Base-by-base conservation (phyloP, 768 basidiomycete species). In the Pleurotus tuber-regium region DNA sequence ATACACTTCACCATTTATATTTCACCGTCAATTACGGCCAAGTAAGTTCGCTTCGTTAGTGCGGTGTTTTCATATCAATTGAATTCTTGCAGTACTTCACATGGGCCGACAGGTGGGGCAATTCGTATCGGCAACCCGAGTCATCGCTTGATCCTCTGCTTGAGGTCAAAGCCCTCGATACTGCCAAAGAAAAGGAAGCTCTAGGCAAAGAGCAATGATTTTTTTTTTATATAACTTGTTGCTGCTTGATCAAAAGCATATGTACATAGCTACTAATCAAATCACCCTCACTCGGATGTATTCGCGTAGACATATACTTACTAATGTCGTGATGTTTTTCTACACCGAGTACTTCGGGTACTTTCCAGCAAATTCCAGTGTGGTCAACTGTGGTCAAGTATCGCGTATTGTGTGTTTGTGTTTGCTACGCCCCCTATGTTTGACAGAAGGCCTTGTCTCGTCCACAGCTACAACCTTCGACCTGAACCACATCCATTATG, bases 1-100 rank as follows among this genome's bases (percentile, higher is more conserved):
- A 99, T 66, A 98, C 95, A 0, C 75, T 98, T 36, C 96, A 98
- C 66, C 97, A 98, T 63, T 72, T 99, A 18, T 96, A 95, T 74
- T 98, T 98, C 73, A 97, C 89, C 36, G 88, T 89, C 59, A 98
- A 98, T 74, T 96, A 93, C 68, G 94, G 93, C 19, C 92, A 93
- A 76, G 85, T 86, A 65, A 58, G 73, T 68, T 60, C 21, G 23
- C 33, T 18, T 31, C 14, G 14, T n/a, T 28, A 18, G 11, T 11
- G 30, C 38, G 11, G 14, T 47, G n/a, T 26, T 39, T 44, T 29
- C 50, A 11, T 53, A 39, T 51, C 54, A 46, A 42, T 43, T 46
- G 60, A 63, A 24, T 58, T 56, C 55, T 40, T n/a, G 35, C 69
- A 97, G 86, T 99, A 98, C 74, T 98, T 98, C 67, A 97, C 94